Evolutionary conservation across 495 filamentous ascomycete species (phyloP).

Genomic region (Hyaloscypha hepaticicola): DNA sequence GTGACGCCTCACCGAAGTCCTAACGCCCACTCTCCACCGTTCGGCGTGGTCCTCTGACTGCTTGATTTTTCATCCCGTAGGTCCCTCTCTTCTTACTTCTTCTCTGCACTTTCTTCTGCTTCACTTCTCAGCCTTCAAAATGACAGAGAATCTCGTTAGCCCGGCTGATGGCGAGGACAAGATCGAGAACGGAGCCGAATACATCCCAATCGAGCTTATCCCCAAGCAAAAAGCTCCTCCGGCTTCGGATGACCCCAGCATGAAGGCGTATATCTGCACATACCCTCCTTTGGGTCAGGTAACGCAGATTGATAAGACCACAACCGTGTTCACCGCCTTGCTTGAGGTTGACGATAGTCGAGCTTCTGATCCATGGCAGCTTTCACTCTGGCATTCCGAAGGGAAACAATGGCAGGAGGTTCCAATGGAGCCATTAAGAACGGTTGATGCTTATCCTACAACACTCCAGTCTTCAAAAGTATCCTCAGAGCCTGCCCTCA

Average conservation of each 20-base stretch:
- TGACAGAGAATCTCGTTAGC: slow-evolving; percentile 23
- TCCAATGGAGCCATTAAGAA: slow-evolving; percentile 38
- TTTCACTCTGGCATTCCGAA: slow-evolving; percentile 74
- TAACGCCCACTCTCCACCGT: slow-evolving; percentile 5
- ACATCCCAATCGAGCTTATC: slow-evolving; percentile 31
- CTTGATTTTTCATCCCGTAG: slow-evolving; percentile 9
- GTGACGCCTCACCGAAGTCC: slow-evolving; percentile 1
- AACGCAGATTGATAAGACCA: slow-evolving; percentile 50
- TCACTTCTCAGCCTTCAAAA: slow-evolving; percentile 14
- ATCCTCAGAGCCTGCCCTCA: slow-evolving; percentile 28
- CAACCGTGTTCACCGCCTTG: slow-evolving; percentile 66
- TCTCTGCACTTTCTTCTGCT: slow-evolving; percentile 4
- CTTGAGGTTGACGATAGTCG: slow-evolving; percentile 62
- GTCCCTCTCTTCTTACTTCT: slow-evolving; percentile 13
- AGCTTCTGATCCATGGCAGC: slow-evolving; percentile 62
- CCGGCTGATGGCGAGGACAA: not conserved
- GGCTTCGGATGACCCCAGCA: slow-evolving; percentile 30
- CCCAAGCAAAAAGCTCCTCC: slow-evolving; percentile 30
- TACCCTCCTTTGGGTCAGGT: slow-evolving; percentile 71
- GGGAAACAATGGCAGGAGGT: slow-evolving; percentile 50
- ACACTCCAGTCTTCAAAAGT: slow-evolving; percentile 38
- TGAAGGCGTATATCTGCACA: slow-evolving; percentile 39
- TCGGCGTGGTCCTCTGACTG: slow-evolving; percentile 11
- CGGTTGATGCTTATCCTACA: slow-evolving; percentile 38
- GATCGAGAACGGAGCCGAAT: slow-evolving; percentile 25